phyloP scores from a whole-genome alignment of 2,329 filamentous ascomycete genomes.

The Capronia coronata region DNA sequence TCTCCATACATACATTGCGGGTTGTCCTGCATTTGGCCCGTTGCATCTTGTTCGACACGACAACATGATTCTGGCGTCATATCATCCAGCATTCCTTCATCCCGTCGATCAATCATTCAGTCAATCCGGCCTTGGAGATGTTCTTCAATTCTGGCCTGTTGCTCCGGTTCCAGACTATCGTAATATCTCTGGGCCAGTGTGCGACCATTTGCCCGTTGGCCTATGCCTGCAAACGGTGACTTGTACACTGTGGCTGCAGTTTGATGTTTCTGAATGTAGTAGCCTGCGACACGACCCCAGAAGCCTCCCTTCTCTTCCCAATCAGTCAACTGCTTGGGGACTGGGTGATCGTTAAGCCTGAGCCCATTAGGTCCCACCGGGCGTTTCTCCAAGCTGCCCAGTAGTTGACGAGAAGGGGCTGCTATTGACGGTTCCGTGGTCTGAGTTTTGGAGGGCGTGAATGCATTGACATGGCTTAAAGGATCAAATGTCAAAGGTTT shows the following conservation, averaged over 20 bases:
- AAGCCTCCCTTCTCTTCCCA: conserved; percentile 26
- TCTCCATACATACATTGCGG: too few species aligned
- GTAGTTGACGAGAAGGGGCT: conserved; percentile 16
- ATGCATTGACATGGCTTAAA: conserved; percentile 7
- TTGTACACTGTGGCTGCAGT: conserved; percentile 23
- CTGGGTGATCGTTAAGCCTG: conserved; percentile 22
- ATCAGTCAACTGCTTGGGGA: conserved; percentile 20
- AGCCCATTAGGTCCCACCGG: conserved; percentile 20
- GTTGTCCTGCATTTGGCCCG: too few species aligned
- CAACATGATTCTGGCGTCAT: background rate
- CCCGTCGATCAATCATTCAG: background rate
- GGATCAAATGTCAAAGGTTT: conserved; percentile 24
- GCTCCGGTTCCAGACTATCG: conserved; percentile 14
- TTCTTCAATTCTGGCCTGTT: conserved; percentile 17
- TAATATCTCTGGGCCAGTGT: conserved; percentile 19
- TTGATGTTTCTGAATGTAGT: conserved; percentile 26
- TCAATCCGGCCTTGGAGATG: background rate
- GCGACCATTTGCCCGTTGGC: conserved; percentile 2
- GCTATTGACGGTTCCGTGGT: conserved; percentile 20
- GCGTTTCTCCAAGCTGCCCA: conserved; percentile 20
- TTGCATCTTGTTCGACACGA: too few species aligned
- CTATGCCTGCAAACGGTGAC: conserved; percentile 20
- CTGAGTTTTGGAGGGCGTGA: conserved; percentile 10
- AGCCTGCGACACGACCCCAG: conserved; percentile 25
- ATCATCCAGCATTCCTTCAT: background rate